Evolutionary conservation across 2,329 filamentous ascomycete genomes (phyloP).

Genomic region (Emmonsiellopsis sp.): DNA sequence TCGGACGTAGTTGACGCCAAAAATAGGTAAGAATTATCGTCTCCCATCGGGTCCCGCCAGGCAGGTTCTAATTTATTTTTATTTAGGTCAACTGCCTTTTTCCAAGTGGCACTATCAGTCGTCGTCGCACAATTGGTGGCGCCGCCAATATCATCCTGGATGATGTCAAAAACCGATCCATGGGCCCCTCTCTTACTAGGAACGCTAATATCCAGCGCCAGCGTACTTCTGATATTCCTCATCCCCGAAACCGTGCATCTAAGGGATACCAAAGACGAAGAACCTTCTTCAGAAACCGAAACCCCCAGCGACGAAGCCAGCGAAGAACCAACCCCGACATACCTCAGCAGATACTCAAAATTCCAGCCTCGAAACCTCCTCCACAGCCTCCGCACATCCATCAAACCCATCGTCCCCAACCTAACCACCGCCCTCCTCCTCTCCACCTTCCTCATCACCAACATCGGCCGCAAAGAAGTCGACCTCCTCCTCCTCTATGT

Average conservation of each 20-base stretch:
- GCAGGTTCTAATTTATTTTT: background rate
- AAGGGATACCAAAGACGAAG: slow-evolving; percentile 1
- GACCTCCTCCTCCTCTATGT: slow-evolving; percentile 43
- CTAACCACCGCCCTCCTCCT: slow-evolving; percentile 34
- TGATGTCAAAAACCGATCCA: slow-evolving; percentile 29
- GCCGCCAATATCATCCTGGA: slow-evolving; percentile 28
- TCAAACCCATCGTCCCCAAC: slow-evolving; percentile 28
- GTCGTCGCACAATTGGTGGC: slow-evolving; percentile 32
- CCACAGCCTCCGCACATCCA: background rate
- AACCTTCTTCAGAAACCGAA: background rate
- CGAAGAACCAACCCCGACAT: background rate
- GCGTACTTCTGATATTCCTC: slow-evolving; percentile 23
- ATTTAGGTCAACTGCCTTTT: slow-evolving; percentile 30
- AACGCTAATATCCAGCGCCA: slow-evolving; percentile 22
- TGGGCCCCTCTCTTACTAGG: slow-evolving; percentile 33
- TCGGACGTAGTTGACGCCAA: slow-evolving; percentile 40
- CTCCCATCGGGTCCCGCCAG: background rate
- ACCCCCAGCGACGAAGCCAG: background rate
- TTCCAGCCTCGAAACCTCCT: background rate
- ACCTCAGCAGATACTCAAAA: background rate
- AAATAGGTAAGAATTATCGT: slow-evolving; percentile 25
- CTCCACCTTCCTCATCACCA: slow-evolving; percentile 38
- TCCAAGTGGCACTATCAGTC: slow-evolving; percentile 29
- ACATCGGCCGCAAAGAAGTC: slow-evolving; percentile 38
- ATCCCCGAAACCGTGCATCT: slow-evolving; percentile 32